phyloP scores from a whole-genome alignment of 140 eudicot species.

The Erigeron philadelphicus region DNA sequence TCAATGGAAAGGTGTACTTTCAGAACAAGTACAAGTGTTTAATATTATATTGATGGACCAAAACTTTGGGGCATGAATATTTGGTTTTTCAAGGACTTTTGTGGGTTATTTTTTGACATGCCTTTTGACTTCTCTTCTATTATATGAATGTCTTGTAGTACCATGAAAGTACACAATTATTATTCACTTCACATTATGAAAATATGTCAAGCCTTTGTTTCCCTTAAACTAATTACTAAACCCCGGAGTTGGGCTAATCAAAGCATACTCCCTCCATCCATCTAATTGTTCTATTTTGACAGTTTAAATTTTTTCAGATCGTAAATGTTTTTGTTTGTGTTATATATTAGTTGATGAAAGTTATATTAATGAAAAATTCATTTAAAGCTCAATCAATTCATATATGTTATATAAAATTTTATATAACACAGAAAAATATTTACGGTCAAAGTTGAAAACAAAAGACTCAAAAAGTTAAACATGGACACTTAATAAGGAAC shows the following conservation, averaged over 20 bases:
- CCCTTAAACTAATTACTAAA: neutral
- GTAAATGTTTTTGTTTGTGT: no score
- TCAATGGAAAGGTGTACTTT: slow-evolving; percentile 25
- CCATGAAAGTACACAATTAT: slow-evolving; percentile 36
- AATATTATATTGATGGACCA: slow-evolving; percentile 20
- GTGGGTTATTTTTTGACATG: slow-evolving; percentile 17
- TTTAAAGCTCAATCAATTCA: no score
- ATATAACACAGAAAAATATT: no score
- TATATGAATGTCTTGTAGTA: slow-evolving; percentile 24
- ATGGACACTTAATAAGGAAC: no score
- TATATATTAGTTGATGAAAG: no score
- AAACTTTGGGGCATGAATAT: slow-evolving; percentile 18
- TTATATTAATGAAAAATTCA: no score
- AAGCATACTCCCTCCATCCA: no score
- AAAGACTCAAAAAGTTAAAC: no score
- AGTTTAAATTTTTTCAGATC: no score
- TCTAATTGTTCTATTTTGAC: no score
- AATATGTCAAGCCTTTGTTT: neutral
- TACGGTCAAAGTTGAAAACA: no score
- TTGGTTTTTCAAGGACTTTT: slow-evolving; percentile 25
- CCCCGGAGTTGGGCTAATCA: neutral
- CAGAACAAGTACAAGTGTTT: slow-evolving; percentile 21
- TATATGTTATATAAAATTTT: no score
- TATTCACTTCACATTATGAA: slow-evolving; percentile 1
- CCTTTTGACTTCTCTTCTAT: slow-evolving; percentile 28